These are phyloP conservation scores for Tricholoma furcatifolium DNA, from an alignment of 768 basidiomycete genomes.

Conservation along the genomic window DNA sequence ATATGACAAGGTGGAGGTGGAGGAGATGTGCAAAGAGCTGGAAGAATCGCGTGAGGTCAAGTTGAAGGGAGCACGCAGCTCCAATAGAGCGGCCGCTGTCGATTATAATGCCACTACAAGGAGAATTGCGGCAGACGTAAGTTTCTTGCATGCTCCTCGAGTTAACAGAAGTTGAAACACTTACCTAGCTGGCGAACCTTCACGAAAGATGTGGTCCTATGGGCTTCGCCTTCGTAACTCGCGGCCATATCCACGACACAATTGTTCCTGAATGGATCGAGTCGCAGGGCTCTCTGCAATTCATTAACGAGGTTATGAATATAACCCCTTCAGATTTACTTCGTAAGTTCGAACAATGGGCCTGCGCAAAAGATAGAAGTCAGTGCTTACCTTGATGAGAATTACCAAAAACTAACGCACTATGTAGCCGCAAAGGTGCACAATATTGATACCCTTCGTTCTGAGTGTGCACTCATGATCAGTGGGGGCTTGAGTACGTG, in stretches of 20 bases:
- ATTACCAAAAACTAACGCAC: too few relatives aligned
- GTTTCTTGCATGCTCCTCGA: not conserved
- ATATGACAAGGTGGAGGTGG: not conserved
- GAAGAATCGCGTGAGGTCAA: not conserved
- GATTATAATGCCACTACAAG: not conserved
- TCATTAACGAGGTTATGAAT: not conserved
- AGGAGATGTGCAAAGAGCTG: not conserved
- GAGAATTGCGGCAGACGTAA: not conserved
- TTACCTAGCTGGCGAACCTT: too few relatives aligned
- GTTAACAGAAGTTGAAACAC: not conserved
- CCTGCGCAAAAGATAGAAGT: not conserved
- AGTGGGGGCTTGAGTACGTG: not conserved
- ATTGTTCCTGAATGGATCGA: too few relatives aligned
- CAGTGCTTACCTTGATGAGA: not conserved
- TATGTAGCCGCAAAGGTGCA: not conserved
- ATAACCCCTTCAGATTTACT: not conserved
- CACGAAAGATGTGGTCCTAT: not conserved
- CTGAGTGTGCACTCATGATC: not conserved
- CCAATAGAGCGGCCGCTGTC: not conserved
- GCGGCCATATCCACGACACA: not conserved
- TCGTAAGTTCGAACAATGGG: too few relatives aligned
- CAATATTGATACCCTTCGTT: not conserved
- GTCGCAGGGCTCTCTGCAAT: not conserved
- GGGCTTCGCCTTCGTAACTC: not conserved
- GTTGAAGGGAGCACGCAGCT: not conserved